Base-by-base conservation (phyloP, 768 basidiomycete genomes). In the Hericium alpestre region DNA sequence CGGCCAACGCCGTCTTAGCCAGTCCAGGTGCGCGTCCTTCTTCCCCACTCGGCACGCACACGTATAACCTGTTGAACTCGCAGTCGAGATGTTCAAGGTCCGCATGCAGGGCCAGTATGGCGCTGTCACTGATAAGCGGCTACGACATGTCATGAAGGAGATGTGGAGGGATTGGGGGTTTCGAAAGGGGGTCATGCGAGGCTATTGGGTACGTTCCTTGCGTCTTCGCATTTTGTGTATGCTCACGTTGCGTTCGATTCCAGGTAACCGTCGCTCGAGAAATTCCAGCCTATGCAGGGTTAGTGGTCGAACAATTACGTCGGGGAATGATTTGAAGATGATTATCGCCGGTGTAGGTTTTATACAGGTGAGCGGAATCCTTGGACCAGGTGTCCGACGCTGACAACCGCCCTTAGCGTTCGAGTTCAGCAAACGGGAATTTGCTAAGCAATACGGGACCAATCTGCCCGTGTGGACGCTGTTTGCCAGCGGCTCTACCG, bases 81-180 rank as follows among this genome's bases (percentile, higher is more conserved):
- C 59, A 91, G 90, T 93, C 53, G 96, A 99, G 71, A 91, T 98
- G 89, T 97, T 97, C 76, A 98, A 99, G 72, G 91, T 97, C 27
- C 80, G 90, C 16, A 96, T 96, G 95, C 94, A 96, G 71, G 93
- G 88, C 7, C 90, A 97, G 67, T 95, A 96, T 63, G 95, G 94
- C 11, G 78, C 76, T 3, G 76, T 81, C 12, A 77, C 79, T 9
- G 93, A 97, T 67, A 87, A 94, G 69, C 79, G 81, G 41, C 75
- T 99, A 25, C 72, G 85, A 38, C 77, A 73, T 8, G 78, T 97
- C 9, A 81, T 80, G 15, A 73, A 72, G 20, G 93, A 94, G 61
- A 91, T 93, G 85, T 96, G 91, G 86, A 70, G 66, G 32, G 73
- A 90, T 59, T 93, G 86, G 79, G 95, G 96, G 0, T 84, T 98